Evolutionary conservation across 352 stramenopile species (phyloP).

Genomic region (Elongisporangium undulatum): DNA sequence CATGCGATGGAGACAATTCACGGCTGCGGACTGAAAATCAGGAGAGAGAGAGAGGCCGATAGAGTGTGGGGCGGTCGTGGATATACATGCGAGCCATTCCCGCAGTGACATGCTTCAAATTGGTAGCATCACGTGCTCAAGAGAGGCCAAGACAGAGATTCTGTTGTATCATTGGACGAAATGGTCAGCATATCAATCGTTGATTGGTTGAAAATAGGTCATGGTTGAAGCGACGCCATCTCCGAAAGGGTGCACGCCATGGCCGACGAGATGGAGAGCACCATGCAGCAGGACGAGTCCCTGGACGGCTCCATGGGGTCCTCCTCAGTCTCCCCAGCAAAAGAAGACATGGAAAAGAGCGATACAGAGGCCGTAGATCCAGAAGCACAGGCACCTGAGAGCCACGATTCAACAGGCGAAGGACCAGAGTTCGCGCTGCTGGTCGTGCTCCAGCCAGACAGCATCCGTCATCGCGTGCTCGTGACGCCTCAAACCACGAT

Average conservation of each 20-base stretch:
- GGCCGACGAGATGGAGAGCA: neutral
- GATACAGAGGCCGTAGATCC: neutral
- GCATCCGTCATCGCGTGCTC: constrained; percentile 62
- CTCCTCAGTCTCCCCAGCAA: neutral
- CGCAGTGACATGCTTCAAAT: neutral
- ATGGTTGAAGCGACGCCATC: neutral
- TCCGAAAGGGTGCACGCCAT: neutral
- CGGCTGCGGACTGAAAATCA: no score
- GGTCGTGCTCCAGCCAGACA: constrained; percentile 70
- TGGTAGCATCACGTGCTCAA: neutral
- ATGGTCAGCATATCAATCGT: neutral
- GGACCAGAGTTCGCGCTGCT: constrained; percentile 47
- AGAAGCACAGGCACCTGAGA: neutral
- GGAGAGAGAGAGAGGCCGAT: neutral
- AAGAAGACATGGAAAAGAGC: neutral
- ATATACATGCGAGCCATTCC: neutral
- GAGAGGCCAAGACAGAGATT: neutral
- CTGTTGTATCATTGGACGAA: neutral
- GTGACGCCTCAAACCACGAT: constrained; percentile 49
- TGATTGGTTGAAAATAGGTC: neutral
- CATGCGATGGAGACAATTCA: no score
- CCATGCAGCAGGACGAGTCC: neutral
- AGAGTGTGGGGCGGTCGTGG: no score
- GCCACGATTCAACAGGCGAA: neutral
- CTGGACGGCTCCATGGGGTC: neutral